Percentiles rank a stretch among this genome's conserved stretches.
Evolutionary conservation across 75 land plant species (phyloP).

Genomic region (Cryptomeria japonica): DNA sequence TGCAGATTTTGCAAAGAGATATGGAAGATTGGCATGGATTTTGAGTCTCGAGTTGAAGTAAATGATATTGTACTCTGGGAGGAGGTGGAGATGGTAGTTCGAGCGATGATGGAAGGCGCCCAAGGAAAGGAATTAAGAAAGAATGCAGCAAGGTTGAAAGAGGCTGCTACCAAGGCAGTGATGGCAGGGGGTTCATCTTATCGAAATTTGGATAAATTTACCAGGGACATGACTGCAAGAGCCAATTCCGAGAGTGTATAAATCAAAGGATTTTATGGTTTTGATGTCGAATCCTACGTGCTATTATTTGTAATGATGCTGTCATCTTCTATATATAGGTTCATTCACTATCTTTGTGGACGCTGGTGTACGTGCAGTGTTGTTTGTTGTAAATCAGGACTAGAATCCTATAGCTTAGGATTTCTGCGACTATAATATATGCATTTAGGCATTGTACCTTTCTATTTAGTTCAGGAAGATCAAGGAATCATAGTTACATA

Average conservation of each 20-base stretch:
- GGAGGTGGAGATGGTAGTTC: background rate
- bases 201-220: background rate
- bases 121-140: background rate
- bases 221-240: background rate
- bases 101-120: background rate
- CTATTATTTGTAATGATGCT: no score
- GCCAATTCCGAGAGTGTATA: background rate
- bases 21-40: background rate
- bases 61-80: background rate
- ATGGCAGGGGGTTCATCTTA: conserved; percentile 5
- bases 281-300: no score
- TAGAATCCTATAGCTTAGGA: no score
- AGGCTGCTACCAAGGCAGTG: conserved; percentile 1
- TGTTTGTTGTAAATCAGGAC: no score
- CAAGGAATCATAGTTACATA: no score
- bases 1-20: conserved; percentile 1
- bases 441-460: no score
- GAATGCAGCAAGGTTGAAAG: background rate
- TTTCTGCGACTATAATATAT: no score
- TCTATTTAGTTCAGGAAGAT: no score
- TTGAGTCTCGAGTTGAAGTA: background rate
- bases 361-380: no score
- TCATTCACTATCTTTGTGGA: no score
- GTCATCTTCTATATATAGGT: no score
- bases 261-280: no score